A percentile compares a stretch with the other conserved stretches of the same genome.
Conservation (phyloP, 2,329 filamentous ascomycete genomes). For the Diaporthe australafricana region DNA sequence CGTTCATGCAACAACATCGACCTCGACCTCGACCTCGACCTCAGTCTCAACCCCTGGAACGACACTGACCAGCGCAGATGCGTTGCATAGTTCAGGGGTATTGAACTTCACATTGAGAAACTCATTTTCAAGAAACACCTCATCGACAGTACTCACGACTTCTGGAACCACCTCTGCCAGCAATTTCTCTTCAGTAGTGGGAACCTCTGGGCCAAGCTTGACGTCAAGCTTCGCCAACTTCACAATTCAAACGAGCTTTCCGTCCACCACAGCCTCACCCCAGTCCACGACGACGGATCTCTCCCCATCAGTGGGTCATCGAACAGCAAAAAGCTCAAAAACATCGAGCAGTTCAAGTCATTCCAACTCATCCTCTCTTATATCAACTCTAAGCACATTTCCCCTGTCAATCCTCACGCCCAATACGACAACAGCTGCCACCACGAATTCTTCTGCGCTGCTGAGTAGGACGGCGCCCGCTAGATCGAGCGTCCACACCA, state of each 20-base stretch:
- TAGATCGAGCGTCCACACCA: background rate
- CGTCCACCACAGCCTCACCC: background rate
- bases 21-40: constrained; percentile 1
- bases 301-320: background rate
- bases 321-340: background rate
- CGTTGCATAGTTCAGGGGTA: background rate
- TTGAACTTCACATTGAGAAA: constrained; percentile 14
- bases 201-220: background rate
- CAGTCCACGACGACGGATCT: background rate
- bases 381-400: constrained; percentile 1
- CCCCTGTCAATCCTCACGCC: constrained; percentile 18
- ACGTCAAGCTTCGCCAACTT: background rate
- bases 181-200: background rate
- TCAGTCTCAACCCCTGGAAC: background rate
- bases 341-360: background rate
- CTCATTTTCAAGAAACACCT: constrained; percentile 8
- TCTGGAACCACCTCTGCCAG: background rate
- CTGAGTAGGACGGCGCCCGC: background rate
- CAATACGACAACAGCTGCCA: background rate
- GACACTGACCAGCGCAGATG: background rate
- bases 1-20: background rate
- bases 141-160: background rate
- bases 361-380: background rate
- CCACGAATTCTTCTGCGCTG: background rate
- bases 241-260: constrained; percentile 11